These are phyloP conservation scores for Allomyces macrogynus DNA, from an alignment of 192 early-diverging fungal genomes.

Conservation along the genomic window DNA sequence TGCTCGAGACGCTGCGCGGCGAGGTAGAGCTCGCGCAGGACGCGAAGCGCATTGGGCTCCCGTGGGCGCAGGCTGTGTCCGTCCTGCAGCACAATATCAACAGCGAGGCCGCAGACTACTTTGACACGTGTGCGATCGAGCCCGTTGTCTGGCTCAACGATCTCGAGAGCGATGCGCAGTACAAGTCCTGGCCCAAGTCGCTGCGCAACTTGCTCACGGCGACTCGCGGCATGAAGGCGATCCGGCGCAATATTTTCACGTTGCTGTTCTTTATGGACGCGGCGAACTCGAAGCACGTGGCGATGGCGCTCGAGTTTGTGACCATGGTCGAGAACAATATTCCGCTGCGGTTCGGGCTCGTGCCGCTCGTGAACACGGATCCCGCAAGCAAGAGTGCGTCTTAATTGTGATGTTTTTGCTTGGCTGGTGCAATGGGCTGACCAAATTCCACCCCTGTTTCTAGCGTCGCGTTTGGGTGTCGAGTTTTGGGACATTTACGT, in stretches of 20 bases:
- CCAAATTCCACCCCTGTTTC: too few species aligned
- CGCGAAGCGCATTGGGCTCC: constrained; percentile 2
- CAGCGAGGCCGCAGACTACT: constrained; percentile 59
- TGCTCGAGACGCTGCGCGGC: constrained; percentile 6
- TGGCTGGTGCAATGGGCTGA: too few species aligned
- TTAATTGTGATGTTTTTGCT: constrained; percentile 2
- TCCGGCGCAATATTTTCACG: constrained; percentile 61
- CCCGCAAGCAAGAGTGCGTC: constrained; percentile 11
- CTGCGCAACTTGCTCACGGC: constrained; percentile 35
- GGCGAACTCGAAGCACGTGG: constrained; percentile 25
- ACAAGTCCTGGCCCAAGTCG: constrained; percentile 40
- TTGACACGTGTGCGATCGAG: constrained; percentile 22
- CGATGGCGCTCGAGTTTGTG: constrained; percentile 36
- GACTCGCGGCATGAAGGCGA: constrained; percentile 44
- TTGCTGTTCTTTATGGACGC: constrained; percentile 57
- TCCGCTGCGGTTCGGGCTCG: constrained; percentile 72
- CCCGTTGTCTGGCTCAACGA: constrained; percentile 76
- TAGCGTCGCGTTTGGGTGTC: too few species aligned
- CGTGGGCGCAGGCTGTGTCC: constrained; percentile 2
- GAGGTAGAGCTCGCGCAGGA: background rate
- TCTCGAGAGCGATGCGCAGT: constrained; percentile 61
- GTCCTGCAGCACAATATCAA: constrained; percentile 7
- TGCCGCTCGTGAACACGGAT: constrained; percentile 29
- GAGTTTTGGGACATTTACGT: too few species aligned
- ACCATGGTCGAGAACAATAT: constrained; percentile 39